Conservation (phyloP, 1,284 basidiomycete species). For the Trametes pubescens region DNA sequence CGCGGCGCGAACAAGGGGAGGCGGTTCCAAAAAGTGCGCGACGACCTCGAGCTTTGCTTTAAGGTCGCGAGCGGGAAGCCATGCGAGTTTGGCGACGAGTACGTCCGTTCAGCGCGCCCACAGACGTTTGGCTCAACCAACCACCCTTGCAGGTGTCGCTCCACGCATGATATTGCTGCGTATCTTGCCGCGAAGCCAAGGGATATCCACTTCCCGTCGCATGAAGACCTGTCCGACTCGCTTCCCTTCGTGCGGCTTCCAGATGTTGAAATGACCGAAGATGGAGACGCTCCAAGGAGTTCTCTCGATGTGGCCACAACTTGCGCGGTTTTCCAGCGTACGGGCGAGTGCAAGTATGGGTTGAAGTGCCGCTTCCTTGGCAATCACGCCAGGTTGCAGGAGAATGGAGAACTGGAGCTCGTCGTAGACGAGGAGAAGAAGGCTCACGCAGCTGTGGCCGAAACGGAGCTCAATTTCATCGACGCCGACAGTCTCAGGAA, state of each 20-base stretch:
- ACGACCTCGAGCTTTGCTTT: conserved; percentile 82
- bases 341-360: conserved; percentile 87
- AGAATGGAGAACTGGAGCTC: conserved; percentile 52
- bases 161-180: conserved; percentile 78
- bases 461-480: conserved; percentile 82
- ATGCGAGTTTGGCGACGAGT: conserved; percentile 75
- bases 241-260: conserved; percentile 61
- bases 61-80: conserved; percentile 66
- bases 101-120: conserved; percentile 39
- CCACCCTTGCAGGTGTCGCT: conserved; percentile 69
- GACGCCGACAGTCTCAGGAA: conserved; percentile 62
- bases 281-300: conserved; percentile 40
- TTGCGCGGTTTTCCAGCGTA: conserved; percentile 80
- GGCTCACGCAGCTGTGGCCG: conserved; percentile 55
- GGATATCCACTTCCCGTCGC: conserved; percentile 71
- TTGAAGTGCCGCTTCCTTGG: conserved; percentile 93
- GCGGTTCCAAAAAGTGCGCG: conserved; percentile 73
- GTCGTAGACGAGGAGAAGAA: conserved; percentile 67
- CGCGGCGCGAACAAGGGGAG: conserved; percentile 83
- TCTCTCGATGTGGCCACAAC: conserved; percentile 58
- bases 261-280: conserved; percentile 41
- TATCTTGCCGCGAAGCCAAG: conserved; percentile 83
- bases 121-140: conserved; percentile 7
- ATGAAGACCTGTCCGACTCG: conserved; percentile 48
- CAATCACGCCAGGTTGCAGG: conserved; percentile 65